Evolutionary conservation across 1,284 basidiomycete genomes (phyloP), one percentile per base, ranked within the genome.

Genomic region (Malassezia yamatoensis): DNA sequence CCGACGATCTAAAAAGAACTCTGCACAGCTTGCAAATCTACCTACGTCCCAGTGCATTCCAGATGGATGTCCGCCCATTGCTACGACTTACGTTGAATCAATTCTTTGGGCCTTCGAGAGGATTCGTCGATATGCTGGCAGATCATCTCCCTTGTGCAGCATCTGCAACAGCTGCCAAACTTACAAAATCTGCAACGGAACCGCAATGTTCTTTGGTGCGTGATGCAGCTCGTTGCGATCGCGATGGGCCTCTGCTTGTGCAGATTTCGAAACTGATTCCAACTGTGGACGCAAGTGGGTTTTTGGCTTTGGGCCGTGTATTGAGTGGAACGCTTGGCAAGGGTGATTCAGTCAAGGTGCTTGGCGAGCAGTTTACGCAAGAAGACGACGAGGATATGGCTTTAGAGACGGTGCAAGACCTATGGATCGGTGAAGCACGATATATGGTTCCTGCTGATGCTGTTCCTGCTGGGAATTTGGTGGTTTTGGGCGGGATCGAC

Each of bases 341-440:
- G 62, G 90, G 90, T 5, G 82, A 83, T 78, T 79, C 84, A 32
- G 81, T 99, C 66, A 94, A 93, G 77, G 91, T 98, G n/a, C 81
- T 98, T 10, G 94, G 94, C 54, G 93, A 96, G 76, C 88, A 88
- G 0, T 99, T 90, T 76, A 93, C 90, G 10, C 86, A 87, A 12
- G 91, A 96, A 68, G 94, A 98, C 70, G 93, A 98, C 77, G 94
- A 99, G 77, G 94, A 99, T 73, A 93, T 96, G 89, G 82, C 85
- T 70, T 83, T 84, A 61, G 84, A 83, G n/a, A 81, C 79, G 3
- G 83, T 96, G 6, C 90, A 94, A 65, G 84, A 85, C 57, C 80
- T 96, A 34, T 88, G 88, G 85, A 83, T 96, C 59, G 83, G 82
- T 74, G 87, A 96, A 79, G 83, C 91, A 18, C 81, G 94, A 84